These are phyloP conservation scores for Yarrowia sp. DNA, from an alignment of 805 yeast genomes.

Conservation along the genomic window DNA sequence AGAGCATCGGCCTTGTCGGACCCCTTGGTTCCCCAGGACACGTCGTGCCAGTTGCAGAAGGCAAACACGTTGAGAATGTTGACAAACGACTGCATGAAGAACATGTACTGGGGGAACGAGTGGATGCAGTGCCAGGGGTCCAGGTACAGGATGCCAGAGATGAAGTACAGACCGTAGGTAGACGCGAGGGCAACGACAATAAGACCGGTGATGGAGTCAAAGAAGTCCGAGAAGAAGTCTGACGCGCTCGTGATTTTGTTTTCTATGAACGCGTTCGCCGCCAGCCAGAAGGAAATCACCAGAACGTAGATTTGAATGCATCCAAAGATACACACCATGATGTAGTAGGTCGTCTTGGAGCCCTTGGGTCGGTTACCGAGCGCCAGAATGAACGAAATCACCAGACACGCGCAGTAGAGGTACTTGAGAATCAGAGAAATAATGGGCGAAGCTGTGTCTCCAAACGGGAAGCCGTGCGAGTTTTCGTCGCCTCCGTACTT, in stretches of 20 bases:
- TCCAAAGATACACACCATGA: slow-evolving; percentile 56
- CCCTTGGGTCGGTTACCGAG: slow-evolving; percentile 67
- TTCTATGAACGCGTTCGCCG: slow-evolving; percentile 49
- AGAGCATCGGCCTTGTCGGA: slow-evolving; percentile 53
- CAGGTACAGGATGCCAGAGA: slow-evolving; percentile 56
- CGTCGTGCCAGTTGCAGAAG: slow-evolving; percentile 68
- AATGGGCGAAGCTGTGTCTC: slow-evolving; percentile 38
- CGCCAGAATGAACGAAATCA: slow-evolving; percentile 59
- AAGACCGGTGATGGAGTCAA: slow-evolving; percentile 49
- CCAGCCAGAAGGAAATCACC: slow-evolving; percentile 57
- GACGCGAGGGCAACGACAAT: slow-evolving; percentile 60
- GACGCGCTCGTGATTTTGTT: slow-evolving; percentile 36
- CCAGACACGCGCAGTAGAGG: slow-evolving; percentile 56
- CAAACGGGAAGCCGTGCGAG: slow-evolving; percentile 42
- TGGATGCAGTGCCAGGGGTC: slow-evolving; percentile 69
- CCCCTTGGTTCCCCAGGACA: slow-evolving; percentile 76
- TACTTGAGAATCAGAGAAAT: slow-evolving; percentile 54
- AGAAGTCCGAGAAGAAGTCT: slow-evolving; percentile 39
- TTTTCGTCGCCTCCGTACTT: slow-evolving; percentile 47
- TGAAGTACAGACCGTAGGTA: slow-evolving; percentile 59
- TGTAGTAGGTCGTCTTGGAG: slow-evolving; percentile 52
- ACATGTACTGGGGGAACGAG: slow-evolving; percentile 45
- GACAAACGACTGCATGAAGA: slow-evolving; percentile 41
- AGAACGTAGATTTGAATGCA: slow-evolving; percentile 58
- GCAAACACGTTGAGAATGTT: slow-evolving; percentile 62